These are phyloP conservation scores for Neopestalotiopsis sp. DNA, from an alignment of 2,329 filamentous ascomycete genomes.

Conservation along the genomic window DNA sequence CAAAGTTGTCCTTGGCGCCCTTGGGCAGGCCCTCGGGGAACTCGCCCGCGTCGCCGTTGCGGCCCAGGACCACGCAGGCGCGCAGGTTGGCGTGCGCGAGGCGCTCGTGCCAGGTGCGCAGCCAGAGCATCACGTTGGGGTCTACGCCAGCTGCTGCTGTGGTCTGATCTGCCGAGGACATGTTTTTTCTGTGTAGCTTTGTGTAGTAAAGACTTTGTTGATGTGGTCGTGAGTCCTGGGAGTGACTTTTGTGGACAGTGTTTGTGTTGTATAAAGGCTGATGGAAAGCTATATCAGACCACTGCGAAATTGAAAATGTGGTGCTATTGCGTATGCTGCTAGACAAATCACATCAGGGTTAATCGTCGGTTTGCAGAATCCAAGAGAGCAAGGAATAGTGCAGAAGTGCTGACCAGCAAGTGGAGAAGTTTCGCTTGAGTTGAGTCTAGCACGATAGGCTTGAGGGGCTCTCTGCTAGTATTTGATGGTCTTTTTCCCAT, in stretches of 20 bases:
- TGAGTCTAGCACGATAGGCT: too few species aligned
- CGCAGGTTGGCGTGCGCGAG: slow-evolving; percentile 11
- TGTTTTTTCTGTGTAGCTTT: neutral
- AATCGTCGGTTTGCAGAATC: neutral
- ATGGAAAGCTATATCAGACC: too few species aligned
- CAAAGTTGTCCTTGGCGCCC: slow-evolving; percentile 4
- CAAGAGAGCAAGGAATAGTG: neutral
- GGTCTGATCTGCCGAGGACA: neutral
- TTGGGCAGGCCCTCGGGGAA: slow-evolving; percentile 5
- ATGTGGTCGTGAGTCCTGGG: neutral
- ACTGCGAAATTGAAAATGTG: neutral
- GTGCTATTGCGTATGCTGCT: neutral
- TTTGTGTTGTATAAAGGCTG: too few species aligned
- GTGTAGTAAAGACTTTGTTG: too few species aligned
- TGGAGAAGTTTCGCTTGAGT: neutral
- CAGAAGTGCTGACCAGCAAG: neutral
- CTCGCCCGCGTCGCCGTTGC: slow-evolving; percentile 13
- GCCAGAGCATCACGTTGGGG: slow-evolving; percentile 4
- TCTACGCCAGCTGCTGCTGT: neutral
- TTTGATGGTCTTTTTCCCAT: too few species aligned
- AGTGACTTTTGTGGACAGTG: neutral
- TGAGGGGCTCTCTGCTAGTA: too few species aligned
- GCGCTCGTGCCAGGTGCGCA: slow-evolving; percentile 8
- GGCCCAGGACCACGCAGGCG: slow-evolving; percentile 6
- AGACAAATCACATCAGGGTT: neutral